phyloP scores from a whole-genome alignment of 495 filamentous ascomycete species.

The Hypoxylon rickii region DNA sequence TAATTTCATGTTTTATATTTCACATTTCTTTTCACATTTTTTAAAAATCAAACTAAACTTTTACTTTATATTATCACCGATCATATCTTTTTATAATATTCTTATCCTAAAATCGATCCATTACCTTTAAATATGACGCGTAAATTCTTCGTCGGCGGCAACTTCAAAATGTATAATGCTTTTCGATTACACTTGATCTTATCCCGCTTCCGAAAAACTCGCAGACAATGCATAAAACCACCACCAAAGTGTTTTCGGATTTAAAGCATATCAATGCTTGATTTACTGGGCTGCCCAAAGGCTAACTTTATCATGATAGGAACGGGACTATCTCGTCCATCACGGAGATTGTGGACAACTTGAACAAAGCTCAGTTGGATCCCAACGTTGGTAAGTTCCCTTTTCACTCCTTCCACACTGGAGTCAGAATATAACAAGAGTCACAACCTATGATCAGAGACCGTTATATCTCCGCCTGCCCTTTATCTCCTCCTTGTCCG shows the following conservation, averaged over 20 bases:
- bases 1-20: too few relatives aligned
- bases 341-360: constrained; percentile 81
- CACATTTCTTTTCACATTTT: too few relatives aligned
- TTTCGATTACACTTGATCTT: constrained; percentile 9
- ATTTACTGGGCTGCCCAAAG: too few relatives aligned
- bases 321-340: constrained; percentile 89
- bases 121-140: constrained; percentile 70
- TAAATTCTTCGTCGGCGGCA: constrained; percentile 99
- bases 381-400: constrained; percentile 62
- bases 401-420: too few relatives aligned
- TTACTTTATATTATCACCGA: too few relatives aligned
- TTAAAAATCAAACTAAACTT: too few relatives aligned
- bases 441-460: constrained; percentile 59
- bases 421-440: too few relatives aligned
- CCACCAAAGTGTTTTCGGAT: neutral
- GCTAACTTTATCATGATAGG: constrained; percentile 53
- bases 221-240: neutral
- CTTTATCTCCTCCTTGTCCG: constrained; percentile 88
- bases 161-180: constrained; percentile 88
- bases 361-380: constrained; percentile 79
- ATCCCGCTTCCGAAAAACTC: neutral
- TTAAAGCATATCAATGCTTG: too few relatives aligned
- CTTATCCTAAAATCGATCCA: too few relatives aligned
- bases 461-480: constrained; percentile 88
- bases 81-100: too few relatives aligned